These are phyloP conservation scores for Flueggea neowawraea DNA, from an alignment of 441 rosid species.

Conservation along the genomic window DNA sequence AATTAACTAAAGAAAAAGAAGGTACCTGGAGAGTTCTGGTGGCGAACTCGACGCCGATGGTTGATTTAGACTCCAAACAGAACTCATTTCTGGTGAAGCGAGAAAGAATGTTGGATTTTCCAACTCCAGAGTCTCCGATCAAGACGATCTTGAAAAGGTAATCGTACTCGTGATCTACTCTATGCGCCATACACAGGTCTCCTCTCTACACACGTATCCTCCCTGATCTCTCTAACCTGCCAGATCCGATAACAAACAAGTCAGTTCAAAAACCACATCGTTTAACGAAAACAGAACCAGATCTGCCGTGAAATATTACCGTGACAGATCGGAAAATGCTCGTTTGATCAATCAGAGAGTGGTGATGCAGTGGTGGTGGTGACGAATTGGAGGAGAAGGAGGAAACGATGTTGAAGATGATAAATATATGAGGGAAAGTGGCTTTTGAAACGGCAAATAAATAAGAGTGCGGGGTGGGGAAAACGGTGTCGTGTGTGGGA, in stretches of 20 bases:
- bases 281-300: too few species aligned
- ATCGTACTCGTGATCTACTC: constrained; percentile 91
- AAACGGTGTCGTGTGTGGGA: too few species aligned
- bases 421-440: too few species aligned
- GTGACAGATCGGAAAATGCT: too few species aligned
- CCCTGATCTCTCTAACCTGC: constrained; percentile 14
- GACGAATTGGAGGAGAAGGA: too few species aligned
- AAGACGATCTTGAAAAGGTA: constrained; percentile 94
- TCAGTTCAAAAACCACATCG: too few species aligned
- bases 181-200: constrained; percentile 44
- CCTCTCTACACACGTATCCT: background rate
- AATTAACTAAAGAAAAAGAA: background rate
- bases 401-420: too few species aligned
- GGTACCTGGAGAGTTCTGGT: constrained; percentile 84
- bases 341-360: too few species aligned
- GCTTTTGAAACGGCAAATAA: too few species aligned
- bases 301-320: too few species aligned
- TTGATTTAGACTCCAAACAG: constrained; percentile 93
- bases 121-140: constrained; percentile 97
- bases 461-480: too few species aligned
- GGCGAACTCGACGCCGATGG: constrained; percentile 96
- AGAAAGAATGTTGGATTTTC: constrained; percentile 94
- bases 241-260: background rate
- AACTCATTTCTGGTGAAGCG: constrained; percentile 91
- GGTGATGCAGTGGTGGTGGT: too few species aligned